Evolutionary conservation across 306 rosid species (phyloP).

Genomic region (Prunus salicina): DNA sequence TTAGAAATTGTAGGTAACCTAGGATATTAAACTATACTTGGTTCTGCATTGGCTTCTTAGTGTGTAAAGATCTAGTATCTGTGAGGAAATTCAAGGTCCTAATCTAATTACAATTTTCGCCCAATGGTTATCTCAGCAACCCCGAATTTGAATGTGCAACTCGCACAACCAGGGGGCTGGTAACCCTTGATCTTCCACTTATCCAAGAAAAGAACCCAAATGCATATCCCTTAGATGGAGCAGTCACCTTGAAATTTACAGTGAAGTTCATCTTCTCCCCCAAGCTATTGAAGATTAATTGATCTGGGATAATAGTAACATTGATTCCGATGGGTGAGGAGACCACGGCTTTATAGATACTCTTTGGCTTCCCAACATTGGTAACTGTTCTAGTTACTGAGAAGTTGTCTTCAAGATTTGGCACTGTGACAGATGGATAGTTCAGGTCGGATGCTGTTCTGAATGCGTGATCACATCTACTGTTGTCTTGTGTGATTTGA

Average conservation of each 20-base stretch:
- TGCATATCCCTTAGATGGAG: constrained; percentile 56
- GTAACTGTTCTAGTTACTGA: constrained; percentile 62
- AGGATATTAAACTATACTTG: neutral
- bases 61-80: constrained; percentile 12
- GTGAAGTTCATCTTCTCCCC: constrained; percentile 59
- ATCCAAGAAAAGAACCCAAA: constrained; percentile 74
- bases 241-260: constrained; percentile 52
- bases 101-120: constrained; percentile 20
- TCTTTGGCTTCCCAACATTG: constrained; percentile 59
- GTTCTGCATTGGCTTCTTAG: constrained; percentile 16
- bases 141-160: constrained; percentile 42
- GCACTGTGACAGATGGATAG: constrained; percentile 72
- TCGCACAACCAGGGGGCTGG: constrained; percentile 62
- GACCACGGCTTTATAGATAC: constrained; percentile 48
- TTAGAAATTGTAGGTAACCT: neutral
- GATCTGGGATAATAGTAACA: constrained; percentile 60
- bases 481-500: constrained; percentile 62
- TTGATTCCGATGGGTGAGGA: constrained; percentile 59
- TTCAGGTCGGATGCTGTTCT: constrained; percentile 55
- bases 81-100: constrained; percentile 26
- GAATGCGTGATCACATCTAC: constrained; percentile 52
- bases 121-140: constrained; percentile 39
- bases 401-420: constrained; percentile 49
- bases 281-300: constrained; percentile 40
- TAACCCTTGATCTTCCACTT: constrained; percentile 42